phyloP scores from a whole-genome alignment of 2,329 filamentous ascomycete genomes.

The Raffaelea arxii region DNA sequence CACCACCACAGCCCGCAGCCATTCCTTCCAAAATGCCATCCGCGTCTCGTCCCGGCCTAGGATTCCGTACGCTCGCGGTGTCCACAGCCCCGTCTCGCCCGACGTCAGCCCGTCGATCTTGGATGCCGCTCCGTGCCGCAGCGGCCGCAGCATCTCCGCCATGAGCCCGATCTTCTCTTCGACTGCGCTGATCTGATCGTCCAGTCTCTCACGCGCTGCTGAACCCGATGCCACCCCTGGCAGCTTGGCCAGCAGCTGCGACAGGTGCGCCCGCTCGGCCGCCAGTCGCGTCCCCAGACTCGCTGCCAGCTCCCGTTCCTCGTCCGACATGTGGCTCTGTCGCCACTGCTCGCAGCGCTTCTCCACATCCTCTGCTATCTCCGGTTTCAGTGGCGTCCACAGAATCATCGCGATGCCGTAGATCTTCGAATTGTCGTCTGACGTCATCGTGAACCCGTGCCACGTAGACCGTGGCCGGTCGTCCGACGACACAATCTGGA shows the following conservation, averaged over 20 bases:
- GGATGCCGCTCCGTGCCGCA: constrained; percentile 87
- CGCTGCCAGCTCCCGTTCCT: constrained; percentile 84
- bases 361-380: constrained; percentile 76
- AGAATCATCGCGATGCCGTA: constrained; percentile 87
- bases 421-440: constrained; percentile 80
- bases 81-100: constrained; percentile 93
- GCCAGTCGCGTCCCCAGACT: constrained; percentile 85
- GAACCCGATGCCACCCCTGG: constrained; percentile 75
- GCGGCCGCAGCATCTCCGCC: constrained; percentile 87
- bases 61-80: constrained; percentile 85
- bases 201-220: constrained; percentile 68
- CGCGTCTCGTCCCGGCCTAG: constrained; percentile 75
- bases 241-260: constrained; percentile 73
- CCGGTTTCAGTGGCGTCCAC: constrained; percentile 78
- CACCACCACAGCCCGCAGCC: constrained; percentile 86
- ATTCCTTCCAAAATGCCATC: constrained; percentile 96
- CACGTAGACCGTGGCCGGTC: constrained; percentile 91
- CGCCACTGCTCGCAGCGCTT: constrained; percentile 75
- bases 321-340: constrained; percentile 78
- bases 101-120: constrained; percentile 96
- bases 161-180: constrained; percentile 97
- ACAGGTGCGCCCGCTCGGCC: constrained; percentile 79
- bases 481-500: constrained; percentile 91
- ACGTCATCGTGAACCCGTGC: constrained; percentile 98
- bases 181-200: constrained; percentile 89